phyloP scores from a whole-genome alignment of 768 basidiomycete species.

The Amanita jacksonii region DNA sequence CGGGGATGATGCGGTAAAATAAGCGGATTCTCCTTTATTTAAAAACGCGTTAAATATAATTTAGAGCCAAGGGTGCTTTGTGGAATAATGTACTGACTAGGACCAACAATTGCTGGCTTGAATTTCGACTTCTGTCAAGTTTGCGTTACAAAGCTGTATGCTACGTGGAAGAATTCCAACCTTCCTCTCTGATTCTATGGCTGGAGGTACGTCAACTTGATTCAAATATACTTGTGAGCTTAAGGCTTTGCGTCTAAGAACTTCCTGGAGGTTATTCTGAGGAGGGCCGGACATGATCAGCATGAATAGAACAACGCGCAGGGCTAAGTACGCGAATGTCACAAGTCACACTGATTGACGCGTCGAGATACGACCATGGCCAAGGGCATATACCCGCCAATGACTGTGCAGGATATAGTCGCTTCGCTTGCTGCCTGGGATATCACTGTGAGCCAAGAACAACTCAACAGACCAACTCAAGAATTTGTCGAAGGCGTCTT shows the following conservation, averaged over 20 bases:
- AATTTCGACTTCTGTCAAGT: conserved; percentile 27
- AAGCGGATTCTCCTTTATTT: too few species aligned
- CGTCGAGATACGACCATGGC: conserved; percentile 29
- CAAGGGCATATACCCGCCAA: conserved; percentile 51
- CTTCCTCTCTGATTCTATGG: background rate
- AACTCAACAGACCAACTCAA: conserved; percentile 54
- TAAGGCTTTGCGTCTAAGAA: conserved; percentile 19
- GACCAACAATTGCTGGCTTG: conserved; percentile 28
- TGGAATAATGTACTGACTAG: background rate
- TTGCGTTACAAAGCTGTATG: conserved; percentile 1
- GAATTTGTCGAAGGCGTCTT: conserved; percentile 69
- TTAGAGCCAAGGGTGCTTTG: too few species aligned
- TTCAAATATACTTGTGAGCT: background rate
- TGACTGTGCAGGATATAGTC: conserved; percentile 57
- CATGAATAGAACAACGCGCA: background rate
- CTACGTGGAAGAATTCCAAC: background rate
- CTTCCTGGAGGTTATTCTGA: conserved; percentile 32
- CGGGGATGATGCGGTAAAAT: background rate
- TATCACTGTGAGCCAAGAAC: conserved; percentile 53
- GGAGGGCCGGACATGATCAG: conserved; percentile 14
- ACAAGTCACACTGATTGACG: conserved; percentile 4
- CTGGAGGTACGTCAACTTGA: background rate
- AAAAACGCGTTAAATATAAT: too few species aligned
- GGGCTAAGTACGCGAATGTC: background rate
- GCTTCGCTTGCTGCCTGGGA: conserved; percentile 60